Percentiles rank a stretch among this genome's conserved stretches.
These are phyloP conservation scores for Aspergillus brasiliensis DNA, from an alignment of 2,329 filamentous ascomycete species.

Conservation along the genomic window DNA sequence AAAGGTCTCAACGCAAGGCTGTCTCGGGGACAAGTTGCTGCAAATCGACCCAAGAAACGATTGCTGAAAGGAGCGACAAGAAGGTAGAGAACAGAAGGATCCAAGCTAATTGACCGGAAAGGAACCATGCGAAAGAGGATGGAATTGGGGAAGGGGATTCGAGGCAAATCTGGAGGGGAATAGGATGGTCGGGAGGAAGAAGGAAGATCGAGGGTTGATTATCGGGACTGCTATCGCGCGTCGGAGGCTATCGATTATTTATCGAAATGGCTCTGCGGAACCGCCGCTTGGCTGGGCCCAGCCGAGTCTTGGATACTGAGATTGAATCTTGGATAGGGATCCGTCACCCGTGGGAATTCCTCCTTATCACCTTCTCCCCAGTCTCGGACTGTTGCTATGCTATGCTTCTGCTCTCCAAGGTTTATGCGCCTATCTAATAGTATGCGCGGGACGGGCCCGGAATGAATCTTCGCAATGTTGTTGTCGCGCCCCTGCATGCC, in stretches of 20 bases:
- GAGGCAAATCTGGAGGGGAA: slow-evolving; percentile 1
- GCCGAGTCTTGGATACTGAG: neutral
- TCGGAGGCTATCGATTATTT: slow-evolving; percentile 24
- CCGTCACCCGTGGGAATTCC: neutral
- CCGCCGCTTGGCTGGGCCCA: slow-evolving; percentile 15
- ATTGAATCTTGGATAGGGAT: neutral
- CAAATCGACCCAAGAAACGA: slow-evolving; percentile 1
- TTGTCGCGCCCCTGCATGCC: slow-evolving; percentile 13
- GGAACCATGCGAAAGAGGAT: neutral
- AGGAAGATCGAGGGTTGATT: slow-evolving; percentile 14
- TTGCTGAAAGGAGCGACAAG: neutral
- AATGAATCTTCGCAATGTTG: slow-evolving; percentile 16
- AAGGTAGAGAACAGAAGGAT: neutral
- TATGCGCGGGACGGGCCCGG: slow-evolving; percentile 10
- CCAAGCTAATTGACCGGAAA: neutral
- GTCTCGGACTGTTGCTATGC: neutral
- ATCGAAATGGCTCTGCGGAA: slow-evolving; percentile 14
- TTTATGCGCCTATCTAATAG: slow-evolving; percentile 10
- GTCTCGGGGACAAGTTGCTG: slow-evolving; percentile 7
- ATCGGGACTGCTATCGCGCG: slow-evolving; percentile 20
- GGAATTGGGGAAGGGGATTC: neutral
- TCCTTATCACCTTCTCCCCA: neutral
- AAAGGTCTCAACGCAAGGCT: slow-evolving; percentile 15
- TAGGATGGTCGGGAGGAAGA: neutral
- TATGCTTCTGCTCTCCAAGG: neutral